Percentiles rank a stretch among this genome's conserved stretches.
phyloP scores from a whole-genome alignment of 202 grass and related monocot species.

The Cymbopogon flexuosus region DNA sequence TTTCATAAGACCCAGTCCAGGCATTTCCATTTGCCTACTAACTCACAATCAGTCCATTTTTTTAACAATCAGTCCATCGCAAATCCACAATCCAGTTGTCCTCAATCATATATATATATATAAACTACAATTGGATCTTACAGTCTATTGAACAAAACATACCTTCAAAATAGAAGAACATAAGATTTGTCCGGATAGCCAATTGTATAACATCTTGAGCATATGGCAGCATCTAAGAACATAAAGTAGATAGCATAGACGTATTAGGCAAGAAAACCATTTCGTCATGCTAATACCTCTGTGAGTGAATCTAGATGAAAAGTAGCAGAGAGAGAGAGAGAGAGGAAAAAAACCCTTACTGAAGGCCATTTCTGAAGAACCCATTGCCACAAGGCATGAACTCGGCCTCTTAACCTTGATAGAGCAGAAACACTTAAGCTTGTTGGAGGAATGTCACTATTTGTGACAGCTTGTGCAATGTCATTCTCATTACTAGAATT shows the following conservation, averaged over 20 bases:
- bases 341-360: constrained; percentile 32
- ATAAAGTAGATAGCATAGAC: background rate
- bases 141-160: constrained; percentile 6
- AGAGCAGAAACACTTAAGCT: constrained; percentile 35
- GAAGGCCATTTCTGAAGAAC: constrained; percentile 78
- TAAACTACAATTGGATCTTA: background rate
- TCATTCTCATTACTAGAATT: constrained; percentile 22
- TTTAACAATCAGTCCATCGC: background rate
- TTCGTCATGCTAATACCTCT: background rate
- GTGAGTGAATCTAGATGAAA: constrained; percentile 9
- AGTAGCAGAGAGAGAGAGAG: background rate
- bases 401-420: constrained; percentile 51
- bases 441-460: constrained; percentile 35
- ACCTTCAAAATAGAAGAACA: constrained; percentile 99
- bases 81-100: background rate
- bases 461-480: constrained; percentile 28
- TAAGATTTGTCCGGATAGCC: constrained; percentile 81
- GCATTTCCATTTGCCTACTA: constrained; percentile 15
- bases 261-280: constrained; percentile 23
- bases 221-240: constrained; percentile 69
- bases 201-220: constrained; percentile 80
- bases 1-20: background rate
- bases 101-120: background rate
- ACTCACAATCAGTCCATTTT: constrained; percentile 4
- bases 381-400: constrained; percentile 56